Conservation (phyloP, 2,329 filamentous ascomycete genomes). For the Monosporascus ibericus region DNA sequence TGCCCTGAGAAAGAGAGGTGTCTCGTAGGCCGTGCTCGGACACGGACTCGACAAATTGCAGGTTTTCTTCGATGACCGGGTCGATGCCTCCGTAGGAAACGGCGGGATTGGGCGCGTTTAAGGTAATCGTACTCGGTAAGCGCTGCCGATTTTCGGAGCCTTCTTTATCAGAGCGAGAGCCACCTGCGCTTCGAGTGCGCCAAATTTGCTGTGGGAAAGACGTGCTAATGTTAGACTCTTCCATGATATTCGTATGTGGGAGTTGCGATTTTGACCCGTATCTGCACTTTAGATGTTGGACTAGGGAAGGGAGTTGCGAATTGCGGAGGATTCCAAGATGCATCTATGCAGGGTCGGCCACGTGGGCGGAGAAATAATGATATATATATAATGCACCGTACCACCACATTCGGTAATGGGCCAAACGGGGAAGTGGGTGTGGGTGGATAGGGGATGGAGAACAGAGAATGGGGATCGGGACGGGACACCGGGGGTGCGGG, state of each 20-base stretch:
- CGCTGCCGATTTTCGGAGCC: too few relatives aligned
- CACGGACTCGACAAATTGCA: constrained; percentile 23
- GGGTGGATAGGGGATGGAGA: too few relatives aligned
- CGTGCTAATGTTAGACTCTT: neutral
- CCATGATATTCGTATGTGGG: neutral
- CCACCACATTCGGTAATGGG: too few relatives aligned
- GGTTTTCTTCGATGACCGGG: constrained; percentile 29
- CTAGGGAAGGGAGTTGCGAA: too few relatives aligned
- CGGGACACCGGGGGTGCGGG: too few relatives aligned
- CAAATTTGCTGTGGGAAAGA: neutral
- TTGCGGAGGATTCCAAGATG: neutral
- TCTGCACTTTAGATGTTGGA: too few relatives aligned
- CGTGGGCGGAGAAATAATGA: neutral
- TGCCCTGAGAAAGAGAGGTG: constrained; percentile 5
- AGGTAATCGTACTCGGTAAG: constrained; percentile 2
- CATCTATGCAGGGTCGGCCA: neutral
- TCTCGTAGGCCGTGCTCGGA: constrained; percentile 15
- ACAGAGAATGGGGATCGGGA: too few relatives aligned
- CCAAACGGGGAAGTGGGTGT: too few relatives aligned
- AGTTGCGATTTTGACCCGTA: too few relatives aligned
- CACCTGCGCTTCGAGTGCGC: too few relatives aligned
- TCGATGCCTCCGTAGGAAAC: constrained; percentile 28
- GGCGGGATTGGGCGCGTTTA: constrained; percentile 17
- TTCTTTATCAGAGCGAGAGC: too few relatives aligned
- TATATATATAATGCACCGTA: neutral